Conservation (phyloP, 108 stramenopile genomes). For the Poteriospumella lacustris region DNA sequence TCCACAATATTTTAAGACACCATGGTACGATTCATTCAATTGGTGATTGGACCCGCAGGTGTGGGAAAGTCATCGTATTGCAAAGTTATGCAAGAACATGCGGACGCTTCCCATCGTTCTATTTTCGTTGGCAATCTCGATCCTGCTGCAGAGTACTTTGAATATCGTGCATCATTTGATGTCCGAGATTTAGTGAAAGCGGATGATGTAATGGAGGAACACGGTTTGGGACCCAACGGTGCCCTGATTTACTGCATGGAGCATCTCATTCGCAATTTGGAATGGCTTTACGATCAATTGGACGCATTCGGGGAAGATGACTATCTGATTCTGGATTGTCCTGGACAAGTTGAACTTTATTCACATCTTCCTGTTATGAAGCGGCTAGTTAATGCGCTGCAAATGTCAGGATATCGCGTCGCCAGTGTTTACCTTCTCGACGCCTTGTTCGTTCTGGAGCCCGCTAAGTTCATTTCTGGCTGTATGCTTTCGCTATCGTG, state of each 20-base stretch:
- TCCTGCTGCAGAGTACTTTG: conserved; percentile 88
- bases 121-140: conserved; percentile 85
- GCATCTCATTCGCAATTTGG: conserved; percentile 85
- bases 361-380: conserved; percentile 94
- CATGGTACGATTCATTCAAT: conserved; percentile 32
- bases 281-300: conserved; percentile 80
- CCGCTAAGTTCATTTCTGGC: conserved; percentile 86
- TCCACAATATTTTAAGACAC: too few relatives aligned
- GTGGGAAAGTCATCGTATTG: conserved; percentile 60
- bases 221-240: conserved; percentile 91
- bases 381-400: conserved; percentile 59
- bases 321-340: conserved; percentile 95
- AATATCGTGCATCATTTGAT: conserved; percentile 73
- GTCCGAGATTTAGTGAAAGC: conserved; percentile 87
- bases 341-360: conserved; percentile 92
- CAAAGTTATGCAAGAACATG: conserved; percentile 55
- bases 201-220: conserved; percentile 95
- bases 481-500: conserved; percentile 75
- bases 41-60: conserved; percentile 55
- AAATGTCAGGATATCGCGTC: conserved; percentile 77
- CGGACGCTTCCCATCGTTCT: conserved; percentile 24
- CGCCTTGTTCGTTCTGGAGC: conserved; percentile 51
- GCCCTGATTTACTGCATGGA: conserved; percentile 97
- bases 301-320: conserved; percentile 85
- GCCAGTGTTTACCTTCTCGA: conserved; percentile 89